phyloP scores from a whole-genome alignment of 805 yeast species.

The Gaillardinia entomophila region DNA sequence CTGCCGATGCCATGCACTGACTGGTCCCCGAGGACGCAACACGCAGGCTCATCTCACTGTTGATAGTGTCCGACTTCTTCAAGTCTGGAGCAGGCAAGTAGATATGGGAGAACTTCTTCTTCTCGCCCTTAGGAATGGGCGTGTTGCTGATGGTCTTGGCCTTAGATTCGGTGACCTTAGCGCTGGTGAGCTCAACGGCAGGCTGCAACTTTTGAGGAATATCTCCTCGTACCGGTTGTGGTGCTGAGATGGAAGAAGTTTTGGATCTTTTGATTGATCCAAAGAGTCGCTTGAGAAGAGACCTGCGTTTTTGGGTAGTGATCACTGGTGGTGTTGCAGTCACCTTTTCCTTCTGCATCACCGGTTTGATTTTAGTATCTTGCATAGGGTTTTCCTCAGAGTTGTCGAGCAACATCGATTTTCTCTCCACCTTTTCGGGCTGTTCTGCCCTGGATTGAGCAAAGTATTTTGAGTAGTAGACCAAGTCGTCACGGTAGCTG shows the following conservation, averaged over 20 bases:
- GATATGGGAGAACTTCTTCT: slow-evolving; percentile 13
- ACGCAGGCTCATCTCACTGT: slow-evolving; percentile 2
- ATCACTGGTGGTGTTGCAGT: too few species aligned
- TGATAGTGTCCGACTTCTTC: slow-evolving; percentile 3
- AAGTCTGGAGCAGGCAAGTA: slow-evolving; percentile 21
- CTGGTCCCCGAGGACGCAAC: too few species aligned
- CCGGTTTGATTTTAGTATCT: neutral
- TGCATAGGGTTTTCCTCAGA: neutral
- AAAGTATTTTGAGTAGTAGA: slow-evolving; percentile 7
- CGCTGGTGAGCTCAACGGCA: slow-evolving; percentile 2
- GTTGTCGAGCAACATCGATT: neutral
- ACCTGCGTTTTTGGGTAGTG: slow-evolving; percentile 4
- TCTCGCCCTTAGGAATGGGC: slow-evolving; percentile 18
- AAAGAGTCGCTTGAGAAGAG: slow-evolving; percentile 5
- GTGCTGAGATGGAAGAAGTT: too few species aligned
- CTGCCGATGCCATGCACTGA: too few species aligned
- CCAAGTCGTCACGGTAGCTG: slow-evolving; percentile 12
- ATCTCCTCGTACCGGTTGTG: too few species aligned
- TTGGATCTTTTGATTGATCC: slow-evolving; percentile 4
- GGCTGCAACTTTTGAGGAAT: neutral
- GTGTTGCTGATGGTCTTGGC: slow-evolving; percentile 8
- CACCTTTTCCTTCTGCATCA: neutral
- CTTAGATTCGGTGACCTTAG: neutral
- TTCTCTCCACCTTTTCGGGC: neutral
- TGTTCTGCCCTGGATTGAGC: slow-evolving; percentile 1